Base-by-base conservation (phyloP, 2,329 filamentous ascomycete genomes). In the Beauveria bassiana region DNA sequence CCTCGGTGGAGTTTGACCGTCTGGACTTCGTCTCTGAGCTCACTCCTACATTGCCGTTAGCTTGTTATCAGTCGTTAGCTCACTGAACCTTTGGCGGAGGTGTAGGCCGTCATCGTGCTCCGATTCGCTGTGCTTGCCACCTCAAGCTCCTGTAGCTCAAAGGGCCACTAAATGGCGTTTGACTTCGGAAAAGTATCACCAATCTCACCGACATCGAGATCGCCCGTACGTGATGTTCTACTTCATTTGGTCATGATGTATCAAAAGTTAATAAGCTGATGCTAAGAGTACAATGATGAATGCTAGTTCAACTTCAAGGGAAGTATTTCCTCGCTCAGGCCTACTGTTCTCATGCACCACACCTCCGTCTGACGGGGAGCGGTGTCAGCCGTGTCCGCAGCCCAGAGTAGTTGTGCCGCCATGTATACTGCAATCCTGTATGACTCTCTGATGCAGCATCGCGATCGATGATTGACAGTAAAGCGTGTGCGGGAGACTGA, bases 1-100 rank as follows among this genome's bases (percentile, higher is more conserved):
- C 68, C 65, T 65, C 62, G 62, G 57, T 56, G 59, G 59, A 45
- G 42, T 45, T 40, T 47, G 3, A 10, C 20, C 62, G 45, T n/a
- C 52, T 46, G 10, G 47, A 22, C 3, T 49, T 47, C 10, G 34
- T 18, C 12, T 14, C 54, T 31, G 54, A 49, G 54, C 28, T 47
- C 28, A 38, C 43, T 49, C 20, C 28, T 47, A 49, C 43, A 57
- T n/a, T 38, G 43, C 24, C 28, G 28, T 47, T 47, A 57, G 43
- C 28, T 46, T 22, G 20, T 22, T 22, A 34, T 34, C 31, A 34
- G 31, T 34, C 31, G 31, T 34, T 43, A 18, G 40, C 6, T 16
- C 40, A 7, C 16, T 43, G 6, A 43, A n/a, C 14, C 16, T 43
- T 18, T n/a, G 14, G 40, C 2, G 14, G 18, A 43, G 26, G n/a